phyloP scores from a whole-genome alignment of 495 filamentous ascomycete species.

The Cairneyella variabilis region DNA sequence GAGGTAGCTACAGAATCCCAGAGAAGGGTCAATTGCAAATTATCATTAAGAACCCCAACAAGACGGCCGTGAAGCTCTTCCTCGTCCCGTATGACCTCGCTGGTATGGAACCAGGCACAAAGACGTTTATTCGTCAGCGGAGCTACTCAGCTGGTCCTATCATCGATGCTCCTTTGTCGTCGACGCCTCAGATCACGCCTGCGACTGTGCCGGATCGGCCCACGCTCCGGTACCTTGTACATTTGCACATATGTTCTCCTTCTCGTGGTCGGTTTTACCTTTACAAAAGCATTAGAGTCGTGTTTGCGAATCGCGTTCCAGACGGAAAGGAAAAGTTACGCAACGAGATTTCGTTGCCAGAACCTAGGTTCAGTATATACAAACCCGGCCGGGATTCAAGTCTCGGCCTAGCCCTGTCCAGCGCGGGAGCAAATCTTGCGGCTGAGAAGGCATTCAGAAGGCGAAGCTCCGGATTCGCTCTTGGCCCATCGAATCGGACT shows the following conservation, averaged over 20 bases:
- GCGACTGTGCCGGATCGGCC: constrained; percentile 58
- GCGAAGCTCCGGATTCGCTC: constrained; percentile 51
- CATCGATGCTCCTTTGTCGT: constrained; percentile 37
- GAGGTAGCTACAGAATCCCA: constrained; percentile 90
- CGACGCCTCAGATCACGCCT: constrained; percentile 16
- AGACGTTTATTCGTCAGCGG: constrained; percentile 94
- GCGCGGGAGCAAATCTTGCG: constrained; percentile 36
- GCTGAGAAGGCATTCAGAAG: constrained; percentile 54
- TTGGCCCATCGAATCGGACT: constrained; percentile 29
- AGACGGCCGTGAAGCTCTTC: constrained; percentile 93
- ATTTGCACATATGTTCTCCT: constrained; percentile 90
- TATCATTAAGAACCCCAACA: constrained; percentile 94
- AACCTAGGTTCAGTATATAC: constrained; percentile 83
- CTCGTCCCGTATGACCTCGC: constrained; percentile 90
- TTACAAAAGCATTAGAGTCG: constrained; percentile 87
- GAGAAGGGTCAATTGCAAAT: constrained; percentile 95
- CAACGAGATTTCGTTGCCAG: constrained; percentile 86
- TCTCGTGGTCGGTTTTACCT: constrained; percentile 82
- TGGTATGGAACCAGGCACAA: constrained; percentile 94
- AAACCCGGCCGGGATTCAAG: constrained; percentile 58
- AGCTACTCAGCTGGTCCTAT: constrained; percentile 88
- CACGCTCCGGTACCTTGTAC: constrained; percentile 84
- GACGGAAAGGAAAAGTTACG: constrained; percentile 92
- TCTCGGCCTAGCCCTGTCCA: constrained; percentile 25
- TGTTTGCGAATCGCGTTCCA: constrained; percentile 96